Evolutionary conservation across 768 basidiomycete genomes (phyloP), one percentile per base, ranked within the genome.

Genomic region (Tylopilus sp.): DNA sequence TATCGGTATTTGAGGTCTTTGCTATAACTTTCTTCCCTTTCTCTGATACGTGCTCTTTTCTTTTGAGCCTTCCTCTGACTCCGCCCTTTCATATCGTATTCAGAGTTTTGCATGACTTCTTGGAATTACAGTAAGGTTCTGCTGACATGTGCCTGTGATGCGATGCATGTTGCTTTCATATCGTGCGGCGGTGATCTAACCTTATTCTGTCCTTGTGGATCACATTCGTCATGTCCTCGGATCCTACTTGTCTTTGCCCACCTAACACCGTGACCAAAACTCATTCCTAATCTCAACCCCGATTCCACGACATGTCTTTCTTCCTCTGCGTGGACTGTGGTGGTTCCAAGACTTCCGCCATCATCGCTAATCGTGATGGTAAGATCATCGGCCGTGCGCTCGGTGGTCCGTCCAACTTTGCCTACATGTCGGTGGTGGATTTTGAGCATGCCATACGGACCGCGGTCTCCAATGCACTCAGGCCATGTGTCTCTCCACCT

Each of bases 291-390:
- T 29, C 26, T 44, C 25, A 10, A 9, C 10, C n/a, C 21, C 28
- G 6, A 26, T 1, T 13, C 8, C 21, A 16, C 29, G 24, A 17
- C 0, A 83, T 83, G 81, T 72, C 84, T 12, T 71, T 89, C 61
- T 88, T 81, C 64, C 84, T 93, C 58, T 92, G 86, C 63, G 85
- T 89, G 57, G 91, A 93, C 70, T 92, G 91, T 56, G 92, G 92
- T 28, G 92, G 90, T 21, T 89, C 89, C 40, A 96, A 95, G 74
- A 93, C 93, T 11, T 80, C 86, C 25, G 88, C 80, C 7, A 88
- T 81, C 54, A 81, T 95, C 67, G 76, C 77, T 54, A 76, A 85
- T 64, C 59, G 65, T 19, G 57, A 75, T 3, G 87, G 90, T 56
- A 69, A 72, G 6, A 78, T 91, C 59, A 53, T 90, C 40, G 85